Percentiles rank a stretch among this genome's conserved stretches.
phyloP scores from a whole-genome alignment of 2,329 filamentous ascomycete genomes.

The Fusarium tuaranense region DNA sequence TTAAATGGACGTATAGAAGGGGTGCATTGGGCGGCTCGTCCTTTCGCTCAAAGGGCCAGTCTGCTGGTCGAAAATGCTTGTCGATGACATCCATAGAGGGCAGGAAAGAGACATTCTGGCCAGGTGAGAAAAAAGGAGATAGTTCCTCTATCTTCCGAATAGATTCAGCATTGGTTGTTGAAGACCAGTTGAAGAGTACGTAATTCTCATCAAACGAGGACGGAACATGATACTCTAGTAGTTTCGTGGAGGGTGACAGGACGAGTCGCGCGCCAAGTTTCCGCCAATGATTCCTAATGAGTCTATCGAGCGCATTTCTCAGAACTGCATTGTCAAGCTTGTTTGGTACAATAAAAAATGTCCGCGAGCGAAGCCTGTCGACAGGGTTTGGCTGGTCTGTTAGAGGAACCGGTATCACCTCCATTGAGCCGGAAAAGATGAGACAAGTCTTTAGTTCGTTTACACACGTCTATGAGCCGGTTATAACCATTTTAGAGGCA shows the following conservation, averaged over 20 bases:
- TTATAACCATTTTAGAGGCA: background rate
- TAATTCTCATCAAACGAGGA: background rate
- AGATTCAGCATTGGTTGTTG: background rate
- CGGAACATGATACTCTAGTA: conserved; percentile 13
- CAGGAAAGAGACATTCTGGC: conserved; percentile 1
- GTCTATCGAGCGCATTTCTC: background rate
- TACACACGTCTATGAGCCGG: background rate
- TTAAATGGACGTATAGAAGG: conserved; percentile 10
- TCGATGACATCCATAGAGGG: conserved; percentile 9
- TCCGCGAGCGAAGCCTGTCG: conserved; percentile 2
- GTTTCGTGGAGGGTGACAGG: fast-evolving
- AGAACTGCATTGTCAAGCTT: background rate
- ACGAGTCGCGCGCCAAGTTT: conserved; percentile 7
- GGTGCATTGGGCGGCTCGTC: conserved; percentile 7
- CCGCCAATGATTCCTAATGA: conserved; percentile 7
- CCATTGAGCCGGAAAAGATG: background rate
- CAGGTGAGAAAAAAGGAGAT: background rate
- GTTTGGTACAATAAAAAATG: conserved; percentile 12
- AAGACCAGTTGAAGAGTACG: conserved; percentile 15
- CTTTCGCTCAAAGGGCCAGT: conserved; percentile 21
- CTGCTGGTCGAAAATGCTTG: background rate
- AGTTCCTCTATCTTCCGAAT: background rate
- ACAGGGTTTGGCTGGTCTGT: conserved; percentile 12
- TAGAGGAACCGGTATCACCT: conserved; percentile 5
- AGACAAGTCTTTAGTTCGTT: background rate